These are phyloP conservation scores for Bipolaris gigantea DNA, from an alignment of 2,329 filamentous ascomycete genomes.

Conservation along the genomic window DNA sequence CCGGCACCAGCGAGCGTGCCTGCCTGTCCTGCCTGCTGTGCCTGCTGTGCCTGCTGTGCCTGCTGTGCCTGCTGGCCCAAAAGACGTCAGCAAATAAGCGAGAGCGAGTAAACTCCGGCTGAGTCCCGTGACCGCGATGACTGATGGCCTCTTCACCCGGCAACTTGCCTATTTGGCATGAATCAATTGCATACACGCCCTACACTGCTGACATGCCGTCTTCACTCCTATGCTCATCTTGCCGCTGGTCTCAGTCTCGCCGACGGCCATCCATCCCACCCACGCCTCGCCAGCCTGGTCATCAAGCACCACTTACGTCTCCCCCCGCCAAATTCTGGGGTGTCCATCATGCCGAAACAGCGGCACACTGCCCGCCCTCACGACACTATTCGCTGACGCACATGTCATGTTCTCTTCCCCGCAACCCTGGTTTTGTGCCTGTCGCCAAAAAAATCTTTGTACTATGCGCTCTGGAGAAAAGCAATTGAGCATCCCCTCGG, in stretches of 20 bases:
- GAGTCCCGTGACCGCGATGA: neutral
- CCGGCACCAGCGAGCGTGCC: slow-evolving; percentile 6
- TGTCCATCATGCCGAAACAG: slow-evolving; percentile 10
- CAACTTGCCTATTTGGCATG: neutral
- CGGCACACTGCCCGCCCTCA: slow-evolving; percentile 18
- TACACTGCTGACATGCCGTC: neutral
- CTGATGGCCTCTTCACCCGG: neutral
- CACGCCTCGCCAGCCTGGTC: slow-evolving; percentile 13
- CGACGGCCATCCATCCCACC: slow-evolving; percentile 19
- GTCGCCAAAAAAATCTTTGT: slow-evolving; percentile 13
- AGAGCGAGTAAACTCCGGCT: slow-evolving; percentile 5
- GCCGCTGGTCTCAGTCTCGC: neutral
- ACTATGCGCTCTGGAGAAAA: slow-evolving; percentile 10
- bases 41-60: slow-evolving; percentile 4
- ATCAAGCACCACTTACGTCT: neutral
- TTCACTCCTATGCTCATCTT: neutral
- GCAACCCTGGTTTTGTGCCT: slow-evolving; percentile 30
- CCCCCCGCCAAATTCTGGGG: slow-evolving; percentile 28
- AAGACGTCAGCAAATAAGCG: slow-evolving; percentile 13
- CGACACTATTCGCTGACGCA: slow-evolving; percentile 20
- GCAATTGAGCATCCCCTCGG: slow-evolving; percentile 39
- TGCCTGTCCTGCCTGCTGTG: slow-evolving; percentile 7
- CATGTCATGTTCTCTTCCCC: slow-evolving; percentile 26
- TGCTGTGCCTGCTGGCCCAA: slow-evolving; percentile 10
- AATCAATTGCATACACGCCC: neutral